A percentile compares a stretch with the other conserved stretches of the same genome.
These are phyloP conservation scores for Durio zibethinus DNA, from an alignment of 345 rosid genomes.

Conservation along the genomic window DNA sequence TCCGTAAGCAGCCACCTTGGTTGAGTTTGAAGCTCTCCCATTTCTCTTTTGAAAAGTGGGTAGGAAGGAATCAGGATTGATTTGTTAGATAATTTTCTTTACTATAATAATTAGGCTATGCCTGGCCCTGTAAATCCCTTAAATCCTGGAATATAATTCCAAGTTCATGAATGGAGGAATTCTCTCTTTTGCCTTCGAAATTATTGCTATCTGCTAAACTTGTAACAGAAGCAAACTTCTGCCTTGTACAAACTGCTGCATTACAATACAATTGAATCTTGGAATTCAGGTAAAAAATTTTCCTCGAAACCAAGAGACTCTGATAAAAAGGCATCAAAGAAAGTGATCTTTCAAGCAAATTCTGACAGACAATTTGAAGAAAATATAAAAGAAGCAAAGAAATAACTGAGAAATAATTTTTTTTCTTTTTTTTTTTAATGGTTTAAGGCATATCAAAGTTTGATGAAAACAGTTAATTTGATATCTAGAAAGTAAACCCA, in stretches of 20 bases:
- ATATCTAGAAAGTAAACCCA: not conserved
- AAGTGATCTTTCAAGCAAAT: slow-evolving; percentile 11
- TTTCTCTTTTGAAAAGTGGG: slow-evolving; percentile 2
- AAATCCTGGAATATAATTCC: not conserved
- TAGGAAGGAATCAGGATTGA: not conserved
- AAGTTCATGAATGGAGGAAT: slow-evolving; percentile 2
- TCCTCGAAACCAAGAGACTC: slow-evolving; percentile 7
- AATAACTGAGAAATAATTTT: not conserved
- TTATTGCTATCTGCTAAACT: slow-evolving; percentile 10
- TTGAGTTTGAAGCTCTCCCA: not conserved
- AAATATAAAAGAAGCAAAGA: not conserved
- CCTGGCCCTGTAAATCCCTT: not conserved
- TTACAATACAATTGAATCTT: slow-evolving; percentile 15
- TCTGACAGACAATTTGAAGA: not conserved
- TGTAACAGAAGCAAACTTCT: slow-evolving; percentile 8
- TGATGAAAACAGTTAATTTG: not conserved
- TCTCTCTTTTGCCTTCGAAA: not conserved
- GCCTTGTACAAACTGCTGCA: not conserved
- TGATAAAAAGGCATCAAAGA: not conserved
- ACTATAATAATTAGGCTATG: not conserved
- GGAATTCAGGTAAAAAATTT: not conserved
- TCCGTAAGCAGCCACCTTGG: not conserved
- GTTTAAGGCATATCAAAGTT: not conserved
- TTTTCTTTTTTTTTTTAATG: not conserved
- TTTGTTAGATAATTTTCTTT: not conserved